A percentile compares a stretch with the other conserved stretches of the same genome.
These are phyloP conservation scores for Fragilaria crotonensis DNA, from an alignment of 108 stramenopile species.

Conservation along the genomic window DNA sequence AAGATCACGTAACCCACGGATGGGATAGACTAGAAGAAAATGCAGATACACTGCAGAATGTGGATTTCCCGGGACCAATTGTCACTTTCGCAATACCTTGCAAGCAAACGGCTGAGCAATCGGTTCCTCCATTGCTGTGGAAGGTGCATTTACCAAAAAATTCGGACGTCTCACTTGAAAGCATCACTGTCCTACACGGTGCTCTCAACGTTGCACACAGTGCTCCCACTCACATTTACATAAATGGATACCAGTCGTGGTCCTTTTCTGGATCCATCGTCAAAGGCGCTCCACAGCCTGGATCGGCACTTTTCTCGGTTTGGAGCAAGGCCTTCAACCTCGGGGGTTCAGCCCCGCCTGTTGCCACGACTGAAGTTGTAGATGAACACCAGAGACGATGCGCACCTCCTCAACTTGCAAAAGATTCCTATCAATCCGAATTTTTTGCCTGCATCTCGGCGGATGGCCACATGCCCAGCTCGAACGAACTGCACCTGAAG, in stretches of 20 bases:
- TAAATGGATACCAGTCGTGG: constrained; percentile 86
- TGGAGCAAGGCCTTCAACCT: constrained; percentile 68
- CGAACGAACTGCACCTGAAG: background rate
- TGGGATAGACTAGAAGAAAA: constrained; percentile 1
- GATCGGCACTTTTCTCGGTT: constrained; percentile 65
- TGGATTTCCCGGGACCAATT: background rate
- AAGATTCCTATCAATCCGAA: constrained; percentile 58
- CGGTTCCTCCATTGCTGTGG: constrained; percentile 69
- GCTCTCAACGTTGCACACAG: constrained; percentile 30
- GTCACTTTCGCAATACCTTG: constrained; percentile 34
- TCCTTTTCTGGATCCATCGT: constrained; percentile 69
- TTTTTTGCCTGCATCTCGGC: constrained; percentile 76
- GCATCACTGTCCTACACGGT: constrained; percentile 65
- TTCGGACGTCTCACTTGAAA: constrained; percentile 52
- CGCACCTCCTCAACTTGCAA: constrained; percentile 4
- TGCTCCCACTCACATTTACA: constrained; percentile 67
- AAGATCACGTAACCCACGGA: background rate
- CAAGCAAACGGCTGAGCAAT: constrained; percentile 3
- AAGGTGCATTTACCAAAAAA: constrained; percentile 65
- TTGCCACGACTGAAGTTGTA: background rate
- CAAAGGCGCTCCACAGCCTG: constrained; percentile 66
- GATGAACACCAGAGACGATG: background rate
- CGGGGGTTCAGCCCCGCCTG: constrained; percentile 37
- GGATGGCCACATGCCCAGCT: constrained; percentile 16
- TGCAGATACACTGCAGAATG: constrained; percentile 5